Base-by-base conservation (phyloP, 371 early-diverging fungal genomes). In the Rhizopus sp. region DNA sequence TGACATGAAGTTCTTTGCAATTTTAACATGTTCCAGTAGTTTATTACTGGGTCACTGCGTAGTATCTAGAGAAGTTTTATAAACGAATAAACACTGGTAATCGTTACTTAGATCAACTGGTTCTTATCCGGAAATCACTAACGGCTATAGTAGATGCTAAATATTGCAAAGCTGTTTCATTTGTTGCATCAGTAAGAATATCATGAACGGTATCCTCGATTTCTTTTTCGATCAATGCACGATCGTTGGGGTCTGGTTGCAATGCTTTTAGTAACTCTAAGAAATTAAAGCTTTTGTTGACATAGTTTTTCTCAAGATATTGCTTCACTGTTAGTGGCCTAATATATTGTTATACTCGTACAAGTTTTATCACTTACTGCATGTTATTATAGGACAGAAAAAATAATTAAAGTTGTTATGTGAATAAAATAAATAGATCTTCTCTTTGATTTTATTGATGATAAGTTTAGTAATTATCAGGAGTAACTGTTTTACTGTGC, bases 1-100 rank as follows among this genome's bases (percentile, higher is more conserved):
- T 30, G 31, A 30, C 29, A 12, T 10, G 48, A 47, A 32, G 32
- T 9, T 47, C 32, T 47, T 47, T 32, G 48, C 31, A 47, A 30
- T 47, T 23, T 47, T 47, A 47, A 47, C 48, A 47, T 17, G 32
- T 30, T 47, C 48, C 48, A 47, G 32, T 30, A 47, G 13, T 47
- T 47, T 32, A 47, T 47, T 47, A 30, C 32, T 47, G 48, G 48
- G 48, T 47, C 29, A 30, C 31, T 47, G 48, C 48, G 48, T 23
- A 47, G 48, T 47, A 47, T 47, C 48, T 30, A 47, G 48, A 47
- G 42, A 41, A 41, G 42, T 47, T 47, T 47, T 30, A 30, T 47
- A 47, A 47, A 7, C 12, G 48, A 47, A 12, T 47, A 41, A 41
- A 41, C 42, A 47, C 32, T 47, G 48, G 9, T 30, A 47, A 47